Evolutionary conservation across 23 red algal genomes (phyloP), one percentile per base, ranked within the genome.

Genomic region (Pyropia yezoensis): DNA sequence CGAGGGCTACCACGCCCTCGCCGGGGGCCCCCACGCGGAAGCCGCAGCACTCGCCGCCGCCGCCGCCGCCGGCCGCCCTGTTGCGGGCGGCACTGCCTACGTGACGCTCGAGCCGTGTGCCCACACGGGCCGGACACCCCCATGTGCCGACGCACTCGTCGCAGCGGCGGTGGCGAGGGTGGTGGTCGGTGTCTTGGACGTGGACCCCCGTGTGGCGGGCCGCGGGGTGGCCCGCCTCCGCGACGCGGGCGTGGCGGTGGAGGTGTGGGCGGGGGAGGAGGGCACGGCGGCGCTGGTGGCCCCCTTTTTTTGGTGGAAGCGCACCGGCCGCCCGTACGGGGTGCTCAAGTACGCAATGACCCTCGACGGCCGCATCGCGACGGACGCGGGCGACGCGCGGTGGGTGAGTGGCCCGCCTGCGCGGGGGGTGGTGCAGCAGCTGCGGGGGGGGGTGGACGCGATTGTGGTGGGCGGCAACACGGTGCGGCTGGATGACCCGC

Each of bases 291-390:
- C 55, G 33, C 64, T 85, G 21, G 75, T 96, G 3, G 59, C 32
- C 23, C 39, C 39, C 6, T 47, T 47, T 47, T 47, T 47, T 47
- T 47, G 39, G 39, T 47, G 39, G 39, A 45, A 68, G 22, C 51
- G 54, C 3, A 29, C 18, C 27, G 33, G 27, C 19, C 64, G 34
- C 2, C 91, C 91, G 20, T 75, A 90, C 20, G 83, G 82, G 20
- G 74, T 90, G 16, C 69, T 78, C 59, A 96, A 96, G 26, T 96
- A 89, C 75, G 91, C 91, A 17, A 96, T 96, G 91, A 89, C 83
- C 7, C 67, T 96, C 3, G 91, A 96, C 53, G 91, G 91, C 11
- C 83, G 80, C 29, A 96, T 89, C 57, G 91, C 91, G 7, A 73
- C 83, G 15, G 69, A 77, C 17, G 65, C 65, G 23, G 91, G 91